Conservation (phyloP, 441 rosid genomes). For the Viola pubescens region DNA sequence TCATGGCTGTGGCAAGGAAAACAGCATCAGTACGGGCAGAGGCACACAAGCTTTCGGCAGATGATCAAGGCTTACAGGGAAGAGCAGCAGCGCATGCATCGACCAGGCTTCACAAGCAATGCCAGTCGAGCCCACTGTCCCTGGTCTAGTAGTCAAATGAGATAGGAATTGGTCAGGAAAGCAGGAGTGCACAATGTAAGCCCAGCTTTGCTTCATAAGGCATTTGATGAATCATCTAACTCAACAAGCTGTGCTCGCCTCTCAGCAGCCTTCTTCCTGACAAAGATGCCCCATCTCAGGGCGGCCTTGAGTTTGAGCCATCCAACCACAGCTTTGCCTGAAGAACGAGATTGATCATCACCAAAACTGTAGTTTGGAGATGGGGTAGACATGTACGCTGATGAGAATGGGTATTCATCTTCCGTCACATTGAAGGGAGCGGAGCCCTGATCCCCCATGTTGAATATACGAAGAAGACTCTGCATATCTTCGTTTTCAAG, state of each 20-base stretch:
- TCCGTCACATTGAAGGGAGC: slow-evolving; percentile 39
- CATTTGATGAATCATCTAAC: slow-evolving; percentile 39
- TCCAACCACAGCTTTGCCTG: slow-evolving; percentile 85
- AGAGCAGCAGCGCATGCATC: slow-evolving; percentile 6
- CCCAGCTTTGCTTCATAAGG: slow-evolving; percentile 11
- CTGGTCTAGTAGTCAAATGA: neutral
- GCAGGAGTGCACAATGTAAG: slow-evolving; percentile 12
- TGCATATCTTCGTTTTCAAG: slow-evolving; percentile 93
- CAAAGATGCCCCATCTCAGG: slow-evolving; percentile 86
- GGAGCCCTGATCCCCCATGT: slow-evolving; percentile 53
- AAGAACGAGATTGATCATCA: slow-evolving; percentile 52
- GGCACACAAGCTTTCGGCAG: too few species aligned
- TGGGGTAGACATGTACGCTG: slow-evolving; percentile 41
- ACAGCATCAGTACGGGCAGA: too few species aligned
- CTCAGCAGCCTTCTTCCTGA: slow-evolving; percentile 84
- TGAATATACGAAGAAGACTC: slow-evolving; percentile 57
- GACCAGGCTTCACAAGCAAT: slow-evolving; percentile 1
- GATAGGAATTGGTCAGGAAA: slow-evolving; percentile 1
- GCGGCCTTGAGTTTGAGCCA: slow-evolving; percentile 99
- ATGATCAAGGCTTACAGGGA: neutral
- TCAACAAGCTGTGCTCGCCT: slow-evolving; percentile 78
- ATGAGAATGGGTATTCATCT: slow-evolving; percentile 48
- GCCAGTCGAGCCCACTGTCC: slow-evolving; percentile 8
- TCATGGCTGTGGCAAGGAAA: too few species aligned
- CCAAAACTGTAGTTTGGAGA: slow-evolving; percentile 35